phyloP scores from a whole-genome alignment of 257 asterid species.

The Linaria vulgaris region DNA sequence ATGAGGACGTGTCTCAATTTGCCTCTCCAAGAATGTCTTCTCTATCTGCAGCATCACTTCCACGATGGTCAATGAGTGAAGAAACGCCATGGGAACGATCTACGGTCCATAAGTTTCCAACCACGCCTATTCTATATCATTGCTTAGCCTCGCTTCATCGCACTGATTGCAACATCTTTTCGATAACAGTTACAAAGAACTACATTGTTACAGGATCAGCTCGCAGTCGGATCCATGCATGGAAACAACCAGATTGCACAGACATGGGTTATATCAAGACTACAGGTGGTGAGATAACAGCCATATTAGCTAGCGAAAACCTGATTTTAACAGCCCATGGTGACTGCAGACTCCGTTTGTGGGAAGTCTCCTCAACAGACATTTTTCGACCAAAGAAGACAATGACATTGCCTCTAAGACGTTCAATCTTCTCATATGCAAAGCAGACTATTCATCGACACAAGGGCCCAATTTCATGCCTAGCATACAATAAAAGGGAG shows the following conservation, averaged over 20 bases:
- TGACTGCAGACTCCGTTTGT: conserved; percentile 53
- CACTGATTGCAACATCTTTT: conserved; percentile 50
- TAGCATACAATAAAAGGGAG: conserved; percentile 50
- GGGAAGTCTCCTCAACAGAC: conserved; percentile 46
- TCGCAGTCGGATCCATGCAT: conserved; percentile 60
- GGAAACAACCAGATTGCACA: conserved; percentile 62
- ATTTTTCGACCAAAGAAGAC: conserved; percentile 40
- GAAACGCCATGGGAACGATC: conserved; percentile 68
- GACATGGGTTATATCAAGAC: conserved; percentile 56
- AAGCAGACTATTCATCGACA: conserved; percentile 37
- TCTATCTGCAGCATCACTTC: conserved; percentile 48
- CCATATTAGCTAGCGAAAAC: conserved; percentile 49
- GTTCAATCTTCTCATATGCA: conserved; percentile 37
- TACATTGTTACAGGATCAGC: conserved; percentile 60
- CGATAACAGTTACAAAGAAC: conserved; percentile 44
- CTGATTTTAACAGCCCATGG: conserved; percentile 57
- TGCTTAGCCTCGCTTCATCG: conserved; percentile 70
- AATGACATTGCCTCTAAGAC: conserved; percentile 44
- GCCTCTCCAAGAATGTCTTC: conserved; percentile 61
- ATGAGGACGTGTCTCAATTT: conserved; percentile 34
- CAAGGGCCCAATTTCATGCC: conserved; percentile 45
- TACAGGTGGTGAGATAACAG: conserved; percentile 49
- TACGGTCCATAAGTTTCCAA: conserved; percentile 35
- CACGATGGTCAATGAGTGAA: conserved; percentile 40
- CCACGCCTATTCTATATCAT: conserved; percentile 55